phyloP scores from a whole-genome alignment of 2,329 filamentous ascomycete species.

The Colletotrichum sidae region DNA sequence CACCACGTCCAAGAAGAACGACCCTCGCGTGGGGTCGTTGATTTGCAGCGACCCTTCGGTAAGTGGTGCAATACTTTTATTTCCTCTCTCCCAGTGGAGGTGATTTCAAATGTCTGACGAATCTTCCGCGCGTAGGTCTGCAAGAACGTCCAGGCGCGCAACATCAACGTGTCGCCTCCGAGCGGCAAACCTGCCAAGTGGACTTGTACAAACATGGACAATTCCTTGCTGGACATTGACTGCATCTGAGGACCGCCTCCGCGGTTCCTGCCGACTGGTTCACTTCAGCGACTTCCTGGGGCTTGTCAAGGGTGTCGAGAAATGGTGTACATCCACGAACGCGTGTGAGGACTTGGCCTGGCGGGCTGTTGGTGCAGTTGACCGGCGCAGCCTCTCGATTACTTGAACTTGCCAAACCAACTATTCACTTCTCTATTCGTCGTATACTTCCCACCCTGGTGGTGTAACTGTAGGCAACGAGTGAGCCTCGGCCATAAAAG shows the following conservation, averaged over 20 bases:
- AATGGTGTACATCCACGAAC: no score
- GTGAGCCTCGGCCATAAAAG: no score
- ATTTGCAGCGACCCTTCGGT: constrained; percentile 19
- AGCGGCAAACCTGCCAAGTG: constrained; percentile 19
- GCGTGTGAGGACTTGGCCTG: no score
- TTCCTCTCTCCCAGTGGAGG: neutral
- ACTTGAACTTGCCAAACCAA: no score
- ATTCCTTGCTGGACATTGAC: constrained; percentile 9
- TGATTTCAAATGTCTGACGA: neutral
- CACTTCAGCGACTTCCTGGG: no score
- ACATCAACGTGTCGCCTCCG: constrained; percentile 18
- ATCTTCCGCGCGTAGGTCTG: neutral
- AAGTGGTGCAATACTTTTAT: neutral
- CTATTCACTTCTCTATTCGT: no score
- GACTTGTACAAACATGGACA: constrained; percentile 25
- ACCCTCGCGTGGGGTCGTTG: constrained; percentile 22
- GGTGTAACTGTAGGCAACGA: no score
- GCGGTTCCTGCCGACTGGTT: no score
- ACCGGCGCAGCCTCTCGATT: no score
- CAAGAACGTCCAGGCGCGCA: constrained; percentile 20
- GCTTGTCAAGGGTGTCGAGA: no score
- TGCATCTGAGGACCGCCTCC: neutral
- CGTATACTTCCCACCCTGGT: no score
- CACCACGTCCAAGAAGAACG: constrained; percentile 19
- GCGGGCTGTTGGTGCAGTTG: no score